Evolutionary conservation across 768 basidiomycete genomes (phyloP).

Genomic region (Plicaturopsis crispa): DNA sequence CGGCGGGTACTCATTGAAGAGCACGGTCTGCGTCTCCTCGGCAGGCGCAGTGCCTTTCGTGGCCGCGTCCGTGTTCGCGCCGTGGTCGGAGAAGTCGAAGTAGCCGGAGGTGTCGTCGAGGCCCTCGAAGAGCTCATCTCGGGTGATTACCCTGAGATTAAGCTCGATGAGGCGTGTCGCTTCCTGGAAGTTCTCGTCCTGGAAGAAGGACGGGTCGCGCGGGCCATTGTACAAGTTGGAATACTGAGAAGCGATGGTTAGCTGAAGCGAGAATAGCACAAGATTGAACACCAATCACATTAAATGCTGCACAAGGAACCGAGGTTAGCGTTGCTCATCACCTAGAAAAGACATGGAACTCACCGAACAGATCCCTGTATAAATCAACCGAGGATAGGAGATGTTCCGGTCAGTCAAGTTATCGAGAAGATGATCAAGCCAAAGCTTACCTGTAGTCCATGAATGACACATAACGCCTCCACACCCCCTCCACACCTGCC

Average conservation of each 20-base stretch:
- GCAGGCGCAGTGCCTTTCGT: too few species aligned
- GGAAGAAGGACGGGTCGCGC: slow-evolving; percentile 40
- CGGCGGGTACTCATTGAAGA: slow-evolving; percentile 35
- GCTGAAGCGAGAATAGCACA: too few species aligned
- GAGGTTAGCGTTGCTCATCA: too few species aligned
- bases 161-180: slow-evolving; percentile 58
- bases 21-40: too few species aligned
- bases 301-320: slow-evolving; percentile 30
- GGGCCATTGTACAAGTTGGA: slow-evolving; percentile 27
- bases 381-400: background rate
- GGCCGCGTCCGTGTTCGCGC: too few species aligned
- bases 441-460: slow-evolving; percentile 84
- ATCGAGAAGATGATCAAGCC: background rate
- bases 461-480: slow-evolving; percentile 68
- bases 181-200: slow-evolving; percentile 50
- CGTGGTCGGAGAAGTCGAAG: slow-evolving; percentile 12
- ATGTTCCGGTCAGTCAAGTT: slow-evolving; percentile 1
- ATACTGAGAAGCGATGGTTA: slow-evolving; percentile 17
- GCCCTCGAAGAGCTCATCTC: slow-evolving; percentile 6
- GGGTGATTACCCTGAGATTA: slow-evolving; percentile 38
- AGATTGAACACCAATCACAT: slow-evolving; percentile 25
- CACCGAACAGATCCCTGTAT: slow-evolving; percentile 18
- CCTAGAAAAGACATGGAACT: slow-evolving; percentile 3
- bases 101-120: slow-evolving; percentile 11
- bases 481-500: slow-evolving; percentile 72